Evolutionary conservation across 345 rosid species (phyloP), one percentile per base, ranked within the genome.

Genomic region (Cochlearia excelsa): DNA sequence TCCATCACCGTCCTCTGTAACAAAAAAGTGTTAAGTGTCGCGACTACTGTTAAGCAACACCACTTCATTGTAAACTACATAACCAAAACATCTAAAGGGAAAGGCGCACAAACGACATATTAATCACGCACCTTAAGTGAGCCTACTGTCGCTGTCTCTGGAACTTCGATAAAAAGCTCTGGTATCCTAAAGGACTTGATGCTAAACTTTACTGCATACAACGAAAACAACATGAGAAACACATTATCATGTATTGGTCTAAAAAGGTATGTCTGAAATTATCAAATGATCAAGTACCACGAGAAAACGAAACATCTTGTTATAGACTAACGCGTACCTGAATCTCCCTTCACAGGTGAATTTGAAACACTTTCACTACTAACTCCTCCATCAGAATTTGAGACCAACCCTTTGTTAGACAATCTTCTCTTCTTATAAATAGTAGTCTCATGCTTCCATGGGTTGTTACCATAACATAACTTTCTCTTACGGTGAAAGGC

Each of bases 141-240:
- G 59, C 90, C 90, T 57, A 90, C 78, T 9, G 97, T 90, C 31
- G 86, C 80, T 41, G 78, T 84, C 76, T 90, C 87, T 30, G 99
- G 91, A 56, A 90, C 87, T 77, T 90, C 96, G 59, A 94, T 66
- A 27, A 77, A 75, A 65, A 90, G 91, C 80, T 94, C 97, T 0
- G 99, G 99, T 51, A 94, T 74, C 75, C 68, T 85, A 69, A 94
- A 75, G 50, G 97, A 90, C 75, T 87, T 87, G 26, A 94, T 90
- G 82, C 87, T 82, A 51, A 94, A 77, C 78, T 87, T 90, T 51
- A 94, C 99, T 94, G 99, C 50, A 56, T 52, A 67, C 31, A 70
- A 70, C 47, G 72, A 40, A 61, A 44, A 69, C 9, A 41, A 54
- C 34, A 65, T 57, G 9, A 64, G 51, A 46, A 35, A 6, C 43